These are phyloP conservation scores for Tricladium varicosporioides DNA, from an alignment of 2,329 filamentous ascomycete species.

Conservation along the genomic window DNA sequence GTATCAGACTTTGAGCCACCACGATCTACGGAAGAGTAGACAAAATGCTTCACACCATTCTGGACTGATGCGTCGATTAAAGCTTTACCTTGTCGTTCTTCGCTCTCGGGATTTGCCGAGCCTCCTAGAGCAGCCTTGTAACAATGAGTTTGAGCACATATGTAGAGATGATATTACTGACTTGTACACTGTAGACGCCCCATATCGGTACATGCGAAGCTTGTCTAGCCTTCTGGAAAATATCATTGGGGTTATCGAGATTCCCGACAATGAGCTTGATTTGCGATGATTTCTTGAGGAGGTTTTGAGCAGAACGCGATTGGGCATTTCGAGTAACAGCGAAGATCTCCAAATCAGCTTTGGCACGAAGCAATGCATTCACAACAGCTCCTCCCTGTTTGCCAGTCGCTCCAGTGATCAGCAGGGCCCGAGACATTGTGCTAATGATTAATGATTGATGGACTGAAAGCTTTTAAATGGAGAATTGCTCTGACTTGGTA, in stretches of 20 bases:
- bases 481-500: no score
- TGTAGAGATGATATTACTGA: no score
- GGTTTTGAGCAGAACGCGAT: background rate
- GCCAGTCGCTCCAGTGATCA: slow-evolving; percentile 48
- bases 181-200: slow-evolving; percentile 1
- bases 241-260: background rate
- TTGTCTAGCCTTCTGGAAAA: background rate
- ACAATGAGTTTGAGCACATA: no score
- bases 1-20: slow-evolving; percentile 52
- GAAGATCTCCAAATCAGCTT: slow-evolving; percentile 19
- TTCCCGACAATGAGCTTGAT: slow-evolving; percentile 3
- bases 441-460: no score
- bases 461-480: no score
- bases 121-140: no score
- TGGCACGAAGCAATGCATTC: slow-evolving; percentile 38
- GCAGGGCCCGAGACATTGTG: no score
- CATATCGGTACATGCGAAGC: background rate
- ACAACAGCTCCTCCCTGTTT: slow-evolving; percentile 47
- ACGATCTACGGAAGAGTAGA: slow-evolving; percentile 64
- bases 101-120: slow-evolving; percentile 33
- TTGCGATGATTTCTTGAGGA: background rate
- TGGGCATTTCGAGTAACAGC: background rate
- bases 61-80: slow-evolving; percentile 58
- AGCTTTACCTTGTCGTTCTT: slow-evolving; percentile 55
- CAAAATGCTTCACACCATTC: slow-evolving; percentile 55